Evolutionary conservation across 768 basidiomycete species (phyloP).

Genomic region (Porpolomopsis calyptriformis): DNA sequence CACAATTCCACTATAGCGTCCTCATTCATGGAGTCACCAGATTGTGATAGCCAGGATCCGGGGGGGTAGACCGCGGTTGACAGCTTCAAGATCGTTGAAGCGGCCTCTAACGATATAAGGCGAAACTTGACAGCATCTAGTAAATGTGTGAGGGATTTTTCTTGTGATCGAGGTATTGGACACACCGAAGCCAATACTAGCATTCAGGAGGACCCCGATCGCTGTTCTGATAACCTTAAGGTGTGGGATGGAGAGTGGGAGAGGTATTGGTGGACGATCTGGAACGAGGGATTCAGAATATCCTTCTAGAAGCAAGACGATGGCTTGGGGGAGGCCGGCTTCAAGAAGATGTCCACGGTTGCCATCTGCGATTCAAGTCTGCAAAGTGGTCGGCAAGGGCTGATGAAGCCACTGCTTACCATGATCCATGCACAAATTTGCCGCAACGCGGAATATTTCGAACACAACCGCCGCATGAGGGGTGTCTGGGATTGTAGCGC

Average conservation of each 20-base stretch:
- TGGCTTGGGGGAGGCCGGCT: slow-evolving; percentile 55
- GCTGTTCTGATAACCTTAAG: slow-evolving; percentile 68
- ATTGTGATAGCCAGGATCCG: slow-evolving; percentile 42
- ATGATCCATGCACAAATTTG: slow-evolving; percentile 80
- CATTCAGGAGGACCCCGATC: slow-evolving; percentile 71
- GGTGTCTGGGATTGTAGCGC: slow-evolving; percentile 33
- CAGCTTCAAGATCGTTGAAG: slow-evolving; percentile 56
- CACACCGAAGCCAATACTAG: slow-evolving; percentile 66
- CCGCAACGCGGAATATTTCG: slow-evolving; percentile 67
- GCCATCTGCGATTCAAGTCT: slow-evolving; percentile 38
- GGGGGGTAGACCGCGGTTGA: slow-evolving; percentile 65
- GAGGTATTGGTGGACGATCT: slow-evolving; percentile 26
- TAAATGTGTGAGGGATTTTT: slow-evolving; percentile 4
- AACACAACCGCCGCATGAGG: slow-evolving; percentile 41
- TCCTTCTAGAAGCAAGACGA: slow-evolving; percentile 57
- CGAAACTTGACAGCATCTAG: slow-evolving; percentile 63
- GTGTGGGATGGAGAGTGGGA: slow-evolving; percentile 47
- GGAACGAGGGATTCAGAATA: slow-evolving; percentile 43
- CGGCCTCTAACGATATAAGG: slow-evolving; percentile 59
- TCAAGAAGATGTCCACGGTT: slow-evolving; percentile 66
- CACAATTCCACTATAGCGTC: slow-evolving; percentile 43
- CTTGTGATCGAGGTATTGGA: slow-evolving; percentile 5
- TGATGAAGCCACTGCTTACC: slow-evolving; percentile 30
- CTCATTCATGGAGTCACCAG: slow-evolving; percentile 14
- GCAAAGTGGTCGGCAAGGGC: neutral